These are phyloP conservation scores for Castanea mollissima DNA, from an alignment of 306 rosid species.

Conservation along the genomic window DNA sequence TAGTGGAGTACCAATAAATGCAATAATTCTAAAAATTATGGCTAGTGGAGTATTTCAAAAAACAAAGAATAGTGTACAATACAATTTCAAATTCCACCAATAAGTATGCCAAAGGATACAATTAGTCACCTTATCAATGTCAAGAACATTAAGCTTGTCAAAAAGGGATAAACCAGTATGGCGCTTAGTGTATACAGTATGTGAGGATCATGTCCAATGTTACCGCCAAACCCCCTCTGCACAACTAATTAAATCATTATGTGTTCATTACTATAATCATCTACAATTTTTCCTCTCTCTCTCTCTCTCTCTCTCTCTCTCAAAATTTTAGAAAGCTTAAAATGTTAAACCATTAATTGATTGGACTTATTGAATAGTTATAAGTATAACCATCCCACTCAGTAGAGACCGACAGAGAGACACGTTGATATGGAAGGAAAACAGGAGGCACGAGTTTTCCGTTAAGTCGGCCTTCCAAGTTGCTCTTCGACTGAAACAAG, in stretches of 20 bases:
- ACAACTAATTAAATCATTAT: slow-evolving; percentile 10
- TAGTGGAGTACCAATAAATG: not conserved
- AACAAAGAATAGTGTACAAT: not conserved
- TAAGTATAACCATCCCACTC: too few species aligned
- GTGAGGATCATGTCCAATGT: slow-evolving; percentile 84
- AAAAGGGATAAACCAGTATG: slow-evolving; percentile 76
- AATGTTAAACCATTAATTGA: too few species aligned
- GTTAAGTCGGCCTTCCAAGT: too few species aligned
- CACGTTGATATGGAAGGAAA: too few species aligned
- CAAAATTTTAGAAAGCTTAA: too few species aligned
- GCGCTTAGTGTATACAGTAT: slow-evolving; percentile 76
- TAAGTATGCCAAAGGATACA: slow-evolving; percentile 69
- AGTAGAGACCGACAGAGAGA: too few species aligned
- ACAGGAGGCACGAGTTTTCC: too few species aligned
- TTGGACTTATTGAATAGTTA: too few species aligned
- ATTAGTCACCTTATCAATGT: slow-evolving; percentile 62
- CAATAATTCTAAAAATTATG: not conserved
- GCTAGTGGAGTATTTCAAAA: not conserved
- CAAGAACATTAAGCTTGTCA: slow-evolving; percentile 60
- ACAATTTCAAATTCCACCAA: slow-evolving; percentile 9
- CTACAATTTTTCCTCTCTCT: not conserved
- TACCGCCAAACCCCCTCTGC: slow-evolving; percentile 88
- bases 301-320: too few species aligned
- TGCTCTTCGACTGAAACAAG: too few species aligned
- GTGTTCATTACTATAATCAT: not conserved